These are phyloP conservation scores for Pythium chondricola DNA, from an alignment of 352 stramenopile species.

Conservation along the genomic window DNA sequence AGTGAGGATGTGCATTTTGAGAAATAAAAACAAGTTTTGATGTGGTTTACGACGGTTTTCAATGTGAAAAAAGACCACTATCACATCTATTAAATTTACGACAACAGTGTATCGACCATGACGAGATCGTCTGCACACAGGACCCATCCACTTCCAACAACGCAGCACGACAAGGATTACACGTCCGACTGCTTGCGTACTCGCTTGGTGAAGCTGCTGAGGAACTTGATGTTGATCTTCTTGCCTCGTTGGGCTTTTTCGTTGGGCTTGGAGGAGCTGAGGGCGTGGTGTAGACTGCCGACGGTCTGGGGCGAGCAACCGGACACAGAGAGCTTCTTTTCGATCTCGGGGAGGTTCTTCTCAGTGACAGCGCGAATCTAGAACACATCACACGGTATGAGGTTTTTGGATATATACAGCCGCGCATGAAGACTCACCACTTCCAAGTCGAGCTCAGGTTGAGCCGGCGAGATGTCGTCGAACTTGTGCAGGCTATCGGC, in stretches of 20 bases:
- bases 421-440: no score
- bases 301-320: slow-evolving; percentile 33
- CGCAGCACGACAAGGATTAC: slow-evolving; percentile 8
- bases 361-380: slow-evolving; percentile 60
- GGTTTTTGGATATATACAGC: background rate
- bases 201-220: slow-evolving; percentile 32
- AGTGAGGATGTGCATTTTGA: slow-evolving; percentile 1
- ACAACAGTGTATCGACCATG: no score
- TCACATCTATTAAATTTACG: no score
- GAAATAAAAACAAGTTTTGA: background rate
- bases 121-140: no score
- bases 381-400: background rate
- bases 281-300: slow-evolving; percentile 43
- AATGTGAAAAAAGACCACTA: background rate
- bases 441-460: slow-evolving; percentile 51
- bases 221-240: slow-evolving; percentile 81
- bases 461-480: slow-evolving; percentile 40
- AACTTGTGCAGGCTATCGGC: slow-evolving; percentile 71
- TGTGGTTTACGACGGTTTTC: background rate
- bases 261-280: slow-evolving; percentile 20
- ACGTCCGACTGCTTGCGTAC: slow-evolving; percentile 24
- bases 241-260: slow-evolving; percentile 46
- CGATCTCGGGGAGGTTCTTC: slow-evolving; percentile 75
- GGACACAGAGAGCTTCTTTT: slow-evolving; percentile 44
- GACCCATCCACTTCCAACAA: no score